These are phyloP conservation scores for Podaxis sp. DNA, from an alignment of 768 basidiomycete genomes.

Conservation along the genomic window DNA sequence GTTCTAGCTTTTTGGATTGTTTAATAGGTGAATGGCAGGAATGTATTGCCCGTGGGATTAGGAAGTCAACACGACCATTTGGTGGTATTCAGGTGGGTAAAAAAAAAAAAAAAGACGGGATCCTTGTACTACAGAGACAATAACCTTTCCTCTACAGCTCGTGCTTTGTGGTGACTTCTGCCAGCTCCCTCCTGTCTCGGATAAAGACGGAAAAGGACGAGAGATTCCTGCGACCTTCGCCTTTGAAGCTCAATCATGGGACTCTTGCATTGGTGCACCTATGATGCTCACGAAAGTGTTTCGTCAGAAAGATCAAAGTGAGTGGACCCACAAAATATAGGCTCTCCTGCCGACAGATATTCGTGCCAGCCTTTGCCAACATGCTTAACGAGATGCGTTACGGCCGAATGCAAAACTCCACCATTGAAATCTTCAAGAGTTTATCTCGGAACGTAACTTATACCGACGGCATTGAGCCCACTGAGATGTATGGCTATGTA, in stretches of 20 bases:
- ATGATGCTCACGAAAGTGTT: constrained; percentile 72
- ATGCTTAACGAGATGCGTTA: constrained; percentile 89
- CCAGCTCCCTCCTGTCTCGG: constrained; percentile 82
- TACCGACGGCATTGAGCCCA: constrained; percentile 74
- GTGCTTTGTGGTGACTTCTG: constrained; percentile 88
- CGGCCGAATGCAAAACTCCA: constrained; percentile 51
- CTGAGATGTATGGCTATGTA: constrained; percentile 58
- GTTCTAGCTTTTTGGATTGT: constrained; percentile 11
- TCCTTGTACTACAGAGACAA: not conserved
- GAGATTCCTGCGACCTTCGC: constrained; percentile 58
- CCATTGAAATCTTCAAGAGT: constrained; percentile 45
- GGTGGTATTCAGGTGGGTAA: constrained; percentile 77
- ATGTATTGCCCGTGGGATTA: constrained; percentile 56
- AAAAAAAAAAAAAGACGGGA: not conserved
- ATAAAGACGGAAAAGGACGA: constrained; percentile 44
- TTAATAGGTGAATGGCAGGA: constrained; percentile 43
- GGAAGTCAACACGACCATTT: constrained; percentile 58
- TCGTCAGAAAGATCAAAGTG: constrained; percentile 82
- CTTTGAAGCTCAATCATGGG: constrained; percentile 82
- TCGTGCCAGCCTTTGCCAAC: constrained; percentile 59
- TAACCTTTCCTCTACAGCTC: constrained; percentile 42
- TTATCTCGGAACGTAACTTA: constrained; percentile 62
- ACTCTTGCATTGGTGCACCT: constrained; percentile 54
- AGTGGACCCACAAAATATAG: not conserved
- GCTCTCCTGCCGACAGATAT: not conserved